Evolutionary conservation across 2,329 filamentous ascomycete species (phyloP), one percentile per base, ranked within the genome.

Genomic region (Talaromyces sp.): DNA sequence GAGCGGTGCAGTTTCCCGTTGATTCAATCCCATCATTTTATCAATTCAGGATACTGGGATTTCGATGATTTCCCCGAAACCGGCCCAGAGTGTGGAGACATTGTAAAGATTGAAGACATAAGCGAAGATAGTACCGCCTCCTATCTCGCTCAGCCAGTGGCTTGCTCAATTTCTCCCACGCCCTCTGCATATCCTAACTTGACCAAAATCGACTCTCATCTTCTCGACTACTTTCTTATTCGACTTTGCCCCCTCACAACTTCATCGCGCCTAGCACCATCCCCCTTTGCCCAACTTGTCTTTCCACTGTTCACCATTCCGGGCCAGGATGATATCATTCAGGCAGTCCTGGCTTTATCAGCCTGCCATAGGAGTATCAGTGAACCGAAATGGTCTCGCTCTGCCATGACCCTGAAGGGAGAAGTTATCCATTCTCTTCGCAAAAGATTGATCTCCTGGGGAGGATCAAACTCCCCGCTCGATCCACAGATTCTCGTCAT

Each of bases 161-260:
- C 25, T 7, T 28, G 25, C 25, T 28, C 25, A 63, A 68, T 35
- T 46, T 73, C 2, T 63, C 66, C 13, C 15, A 61, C 70, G 4
- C 63, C 65, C 17, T 25, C 19, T 40, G 41, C 22, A 6, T 41
- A 56, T 41, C 36, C 54, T 22, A 40, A 35, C 10, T 33, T 56
- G 7, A 33, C 54, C 43, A 40, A 51, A 17, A 31, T 41, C 37
- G 64, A 73, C 41, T 65, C 63, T 3, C 65, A 67, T 40, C 61
- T 76, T 6, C 67, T 76, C 22, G 71, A 75, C 21, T 76, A 76
- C 56, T 76, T 74, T 61, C 66, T 75, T 5, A 68, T 70, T n/a
- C 70, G 69, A 35, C 66, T 76, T 5, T 76, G 73, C 54, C 74
- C 74, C 28, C 69, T 73, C 5, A 75, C 73, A 5, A 73, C 71